These are phyloP conservation scores for Arthrobotrys sphaeroides DNA, from an alignment of 2,329 filamentous ascomycete genomes.

Conservation along the genomic window DNA sequence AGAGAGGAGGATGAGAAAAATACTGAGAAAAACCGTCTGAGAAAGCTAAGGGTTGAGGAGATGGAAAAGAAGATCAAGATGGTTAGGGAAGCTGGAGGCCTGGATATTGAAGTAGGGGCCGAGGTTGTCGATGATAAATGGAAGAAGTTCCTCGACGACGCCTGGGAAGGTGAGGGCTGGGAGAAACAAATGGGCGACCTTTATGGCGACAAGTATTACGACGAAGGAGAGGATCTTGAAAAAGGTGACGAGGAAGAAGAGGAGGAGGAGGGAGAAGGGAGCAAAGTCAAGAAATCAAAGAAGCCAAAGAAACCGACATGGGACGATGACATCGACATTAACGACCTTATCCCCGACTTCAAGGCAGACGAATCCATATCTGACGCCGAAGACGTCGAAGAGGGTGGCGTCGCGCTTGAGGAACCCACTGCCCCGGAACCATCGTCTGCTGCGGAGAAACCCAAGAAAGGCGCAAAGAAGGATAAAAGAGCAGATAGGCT, in stretches of 20 bases:
- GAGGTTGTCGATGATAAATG: conserved; percentile 71
- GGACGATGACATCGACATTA: conserved; percentile 98
- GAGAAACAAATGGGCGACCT: conserved; percentile 86
- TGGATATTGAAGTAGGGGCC: conserved; percentile 60
- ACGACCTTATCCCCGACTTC: conserved; percentile 87
- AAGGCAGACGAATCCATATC: conserved; percentile 68
- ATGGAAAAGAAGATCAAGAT: conserved; percentile 84
- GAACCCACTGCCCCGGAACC: conserved; percentile 58
- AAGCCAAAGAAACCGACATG: conserved; percentile 84
- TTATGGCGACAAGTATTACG: conserved; percentile 91
- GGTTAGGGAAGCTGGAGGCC: conserved; percentile 87
- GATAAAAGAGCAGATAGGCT: conserved; percentile 61
- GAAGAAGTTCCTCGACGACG: conserved; percentile 82
- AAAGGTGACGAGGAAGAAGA: conserved; percentile 66
- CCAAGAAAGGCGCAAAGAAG: conserved; percentile 67
- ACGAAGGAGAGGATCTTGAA: conserved; percentile 71
- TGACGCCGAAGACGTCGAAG: conserved; percentile 61
- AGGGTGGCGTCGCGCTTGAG: conserved; percentile 60
- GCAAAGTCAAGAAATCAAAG: conserved; percentile 68
- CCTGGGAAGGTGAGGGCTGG: conserved; percentile 86
- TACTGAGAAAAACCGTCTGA: conserved; percentile 81
- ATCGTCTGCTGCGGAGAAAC: conserved; percentile 10
- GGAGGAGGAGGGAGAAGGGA: conserved; percentile 63
- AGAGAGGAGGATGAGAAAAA: conserved; percentile 78
- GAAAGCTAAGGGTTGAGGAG: conserved; percentile 89